Percentiles rank a stretch among this genome's conserved stretches.
phyloP scores from a whole-genome alignment of 345 rosid genomes.

The Boechera stricta region DNA sequence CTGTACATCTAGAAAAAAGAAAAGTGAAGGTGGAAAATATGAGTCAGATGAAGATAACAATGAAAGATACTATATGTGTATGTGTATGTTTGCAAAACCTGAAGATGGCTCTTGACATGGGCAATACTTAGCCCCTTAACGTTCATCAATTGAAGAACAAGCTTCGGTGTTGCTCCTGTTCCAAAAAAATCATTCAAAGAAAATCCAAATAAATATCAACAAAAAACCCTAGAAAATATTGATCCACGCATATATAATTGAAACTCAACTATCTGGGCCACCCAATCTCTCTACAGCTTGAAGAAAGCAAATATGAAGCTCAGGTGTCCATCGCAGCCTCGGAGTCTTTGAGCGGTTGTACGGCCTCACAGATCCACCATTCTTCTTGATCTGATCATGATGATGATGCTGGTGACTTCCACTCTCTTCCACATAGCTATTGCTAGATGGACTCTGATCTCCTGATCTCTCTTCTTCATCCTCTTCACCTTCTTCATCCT shows the following conservation, averaged over 20 bases:
- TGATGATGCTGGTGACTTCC: constrained; percentile 32
- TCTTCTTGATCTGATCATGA: constrained; percentile 44
- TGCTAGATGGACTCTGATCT: constrained; percentile 50
- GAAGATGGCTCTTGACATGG: constrained; percentile 92
- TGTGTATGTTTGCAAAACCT: constrained; percentile 50
- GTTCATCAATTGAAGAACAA: constrained; percentile 84
- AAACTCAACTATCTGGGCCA: constrained; percentile 81
- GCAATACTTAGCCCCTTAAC: constrained; percentile 79
- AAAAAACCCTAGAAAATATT: constrained; percentile 41
- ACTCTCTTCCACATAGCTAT: constrained; percentile 64
- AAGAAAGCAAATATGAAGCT: constrained; percentile 82
- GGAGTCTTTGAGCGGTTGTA: constrained; percentile 75
- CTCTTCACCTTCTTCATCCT: constrained; percentile 44
- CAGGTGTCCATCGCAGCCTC: constrained; percentile 82
- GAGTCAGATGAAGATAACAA: neutral
- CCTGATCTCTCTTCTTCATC: constrained; percentile 39
- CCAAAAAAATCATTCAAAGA: constrained; percentile 29
- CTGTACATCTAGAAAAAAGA: constrained; percentile 63
- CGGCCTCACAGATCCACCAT: constrained; percentile 67
- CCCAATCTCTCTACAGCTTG: constrained; percentile 80
- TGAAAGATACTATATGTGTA: neutral
- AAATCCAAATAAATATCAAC: constrained; percentile 18
- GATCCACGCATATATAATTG: neutral
- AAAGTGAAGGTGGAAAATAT: constrained; percentile 1
- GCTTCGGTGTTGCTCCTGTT: constrained; percentile 84